Conservation (phyloP, 1,284 basidiomycete species). For the Fomes fomentarius region DNA sequence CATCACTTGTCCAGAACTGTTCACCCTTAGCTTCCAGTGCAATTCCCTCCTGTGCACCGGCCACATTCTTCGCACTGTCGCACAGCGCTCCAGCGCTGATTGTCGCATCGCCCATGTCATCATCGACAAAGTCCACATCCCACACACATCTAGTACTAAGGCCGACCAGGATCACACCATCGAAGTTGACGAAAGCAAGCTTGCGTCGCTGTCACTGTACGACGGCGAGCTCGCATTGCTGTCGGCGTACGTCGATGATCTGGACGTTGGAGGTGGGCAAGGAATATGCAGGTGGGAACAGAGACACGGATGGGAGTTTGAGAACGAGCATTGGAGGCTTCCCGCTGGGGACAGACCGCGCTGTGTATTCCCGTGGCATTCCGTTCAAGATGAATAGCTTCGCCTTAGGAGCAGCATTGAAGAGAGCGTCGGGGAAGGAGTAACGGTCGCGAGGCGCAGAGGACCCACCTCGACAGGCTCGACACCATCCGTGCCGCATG, state of each 20-base stretch:
- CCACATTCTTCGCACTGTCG: neutral
- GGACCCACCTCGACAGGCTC: constrained; percentile 44
- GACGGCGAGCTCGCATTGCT: neutral
- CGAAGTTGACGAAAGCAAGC: too few relatives aligned
- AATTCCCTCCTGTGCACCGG: neutral
- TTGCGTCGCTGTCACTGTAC: too few relatives aligned
- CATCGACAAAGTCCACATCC: constrained; percentile 2
- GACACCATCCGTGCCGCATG: constrained; percentile 64
- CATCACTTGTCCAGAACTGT: constrained; percentile 1
- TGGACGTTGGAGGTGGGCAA: constrained; percentile 6
- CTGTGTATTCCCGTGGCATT: constrained; percentile 3
- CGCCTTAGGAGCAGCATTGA: constrained; percentile 11
- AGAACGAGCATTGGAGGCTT: constrained; percentile 8
- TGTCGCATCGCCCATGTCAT: constrained; percentile 2
- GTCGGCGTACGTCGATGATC: neutral
- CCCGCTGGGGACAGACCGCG: constrained; percentile 10
- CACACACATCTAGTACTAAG: too few relatives aligned
- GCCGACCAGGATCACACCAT: neutral
- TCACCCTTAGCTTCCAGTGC: constrained; percentile 11
- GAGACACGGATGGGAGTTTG: constrained; percentile 8
- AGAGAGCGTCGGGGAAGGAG: constrained; percentile 4
- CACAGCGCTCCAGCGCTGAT: neutral
- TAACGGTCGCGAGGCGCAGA: too few relatives aligned
- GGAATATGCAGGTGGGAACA: constrained; percentile 8
- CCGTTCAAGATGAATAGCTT: too few relatives aligned